Evolutionary conservation across 768 basidiomycete genomes (phyloP), one percentile per base, ranked within the genome.

Genomic region (Rickenella mellea): DNA sequence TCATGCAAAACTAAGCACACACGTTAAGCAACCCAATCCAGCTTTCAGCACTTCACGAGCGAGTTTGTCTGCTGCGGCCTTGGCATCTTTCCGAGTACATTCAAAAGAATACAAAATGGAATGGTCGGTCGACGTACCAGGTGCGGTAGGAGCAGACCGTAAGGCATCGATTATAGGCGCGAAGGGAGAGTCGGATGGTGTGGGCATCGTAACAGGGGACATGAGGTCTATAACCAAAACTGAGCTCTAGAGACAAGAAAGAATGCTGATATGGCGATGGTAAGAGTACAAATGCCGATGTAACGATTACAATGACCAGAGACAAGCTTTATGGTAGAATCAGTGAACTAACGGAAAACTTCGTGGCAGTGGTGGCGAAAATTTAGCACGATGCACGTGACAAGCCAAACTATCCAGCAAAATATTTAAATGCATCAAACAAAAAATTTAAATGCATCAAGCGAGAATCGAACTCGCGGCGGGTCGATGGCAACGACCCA

Each of bases 31-130:
- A 53, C 76, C 71, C 39, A 78, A 65, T 4, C 84, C 83, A 44
- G 63, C 54, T 54, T 78, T 85, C 28, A 68, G 62, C 29, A 89
- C 68, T 55, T 83, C 76, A 27, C 82, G 75, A 46, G 86, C 85
- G 45, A 89, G 69, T 52, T 73, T 76, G 64, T 89, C 86, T 29
- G 83, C 83, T 17, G 87, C 86, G 39, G 73, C 83, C 62, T 87
- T 89, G 27, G 85, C 87, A 68, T 89, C 87, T 83, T 53, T n/a
- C n/a, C n/a, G 36, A 26, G 48, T 42, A 37, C 48, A 40, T 41
- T 33, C 42, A 45, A 43, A 43, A 17, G 17, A 37, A 10, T 15
- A 10, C 30, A 21, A 20, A 4, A 22, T 22, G 2, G 7, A 8
- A 3, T 24, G 20, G 25, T 37, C 35, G 20, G 19, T 22, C 8